Conservation (phyloP, 192 early-diverging fungal genomes). For the Entrophospora sp. region DNA sequence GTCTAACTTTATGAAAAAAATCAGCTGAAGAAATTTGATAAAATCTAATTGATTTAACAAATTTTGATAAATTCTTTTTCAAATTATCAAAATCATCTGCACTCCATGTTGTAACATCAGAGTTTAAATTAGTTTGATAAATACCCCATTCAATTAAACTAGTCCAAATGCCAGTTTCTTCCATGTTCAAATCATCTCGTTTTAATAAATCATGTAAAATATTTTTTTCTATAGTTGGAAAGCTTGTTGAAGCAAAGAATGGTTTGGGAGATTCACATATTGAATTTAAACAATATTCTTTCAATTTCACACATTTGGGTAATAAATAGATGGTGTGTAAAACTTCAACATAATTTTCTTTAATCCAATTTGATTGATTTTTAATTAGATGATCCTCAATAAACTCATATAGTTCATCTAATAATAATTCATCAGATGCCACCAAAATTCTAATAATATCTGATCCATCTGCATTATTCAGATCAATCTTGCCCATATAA, state of each 20-base stretch:
- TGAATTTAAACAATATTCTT: slow-evolving; percentile 3
- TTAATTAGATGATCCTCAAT: background rate
- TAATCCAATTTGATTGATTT: slow-evolving; percentile 4
- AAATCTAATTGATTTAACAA: too few relatives aligned
- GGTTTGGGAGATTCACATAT: background rate
- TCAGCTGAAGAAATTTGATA: too few relatives aligned
- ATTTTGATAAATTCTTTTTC: too few relatives aligned
- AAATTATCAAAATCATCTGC: too few relatives aligned
- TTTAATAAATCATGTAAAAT: background rate
- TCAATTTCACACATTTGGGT: too few relatives aligned
- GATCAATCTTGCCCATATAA: slow-evolving; percentile 3
- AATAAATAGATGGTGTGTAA: too few relatives aligned
- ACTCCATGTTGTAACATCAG: too few relatives aligned
- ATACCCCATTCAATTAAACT: slow-evolving; percentile 18
- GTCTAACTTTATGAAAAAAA: too few relatives aligned
- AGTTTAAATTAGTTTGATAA: too few relatives aligned
- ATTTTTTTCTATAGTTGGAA: background rate
- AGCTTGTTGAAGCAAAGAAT: background rate
- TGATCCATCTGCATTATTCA: background rate
- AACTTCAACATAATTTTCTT: slow-evolving; percentile 1
- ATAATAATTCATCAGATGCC: slow-evolving; percentile 10
- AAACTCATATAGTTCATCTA: slow-evolving; percentile 6
- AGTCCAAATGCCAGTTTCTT: background rate
- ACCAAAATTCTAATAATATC: background rate
- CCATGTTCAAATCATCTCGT: slow-evolving; percentile 9